These are phyloP conservation scores for Irineochytrium annulatum DNA, from an alignment of 192 early-diverging fungal genomes.

Conservation along the genomic window DNA sequence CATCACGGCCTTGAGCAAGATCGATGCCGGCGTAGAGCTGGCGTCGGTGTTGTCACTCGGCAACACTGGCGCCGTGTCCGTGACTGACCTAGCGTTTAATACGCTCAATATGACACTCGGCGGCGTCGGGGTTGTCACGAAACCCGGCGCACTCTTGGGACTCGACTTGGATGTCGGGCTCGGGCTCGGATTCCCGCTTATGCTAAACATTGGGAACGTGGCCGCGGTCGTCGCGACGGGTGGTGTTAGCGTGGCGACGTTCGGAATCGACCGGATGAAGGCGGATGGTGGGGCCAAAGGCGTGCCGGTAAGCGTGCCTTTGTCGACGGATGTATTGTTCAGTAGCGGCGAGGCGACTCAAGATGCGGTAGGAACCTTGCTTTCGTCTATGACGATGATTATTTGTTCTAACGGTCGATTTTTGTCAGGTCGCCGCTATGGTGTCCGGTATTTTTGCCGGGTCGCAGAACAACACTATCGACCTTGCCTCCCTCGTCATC, in stretches of 20 bases:
- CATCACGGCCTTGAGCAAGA: neutral
- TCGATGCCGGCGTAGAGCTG: neutral
- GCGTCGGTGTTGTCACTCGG: neutral
- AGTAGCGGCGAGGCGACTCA: neutral
- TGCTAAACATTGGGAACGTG: neutral
- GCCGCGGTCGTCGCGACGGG: neutral
- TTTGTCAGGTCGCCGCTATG: neutral
- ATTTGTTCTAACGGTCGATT: neutral
- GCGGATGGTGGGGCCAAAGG: neutral
- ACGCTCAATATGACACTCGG: neutral
- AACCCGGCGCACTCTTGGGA: neutral
- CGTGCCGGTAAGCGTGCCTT: neutral
- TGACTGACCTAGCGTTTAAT: neutral
- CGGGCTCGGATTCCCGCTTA: neutral
- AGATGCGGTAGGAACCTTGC: neutral
- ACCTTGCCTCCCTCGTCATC: neutral
- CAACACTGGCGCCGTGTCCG: neutral
- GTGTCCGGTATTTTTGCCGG: neutral
- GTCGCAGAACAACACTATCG: neutral
- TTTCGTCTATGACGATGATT: too few relatives aligned
- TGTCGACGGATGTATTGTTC: conserved; percentile 1
- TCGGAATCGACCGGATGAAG: neutral
- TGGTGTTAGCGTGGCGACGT: neutral
- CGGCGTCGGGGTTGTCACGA: neutral
- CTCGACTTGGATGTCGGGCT: neutral